Conservation (phyloP, 257 asterid species). For the Solanum peruvianum region DNA sequence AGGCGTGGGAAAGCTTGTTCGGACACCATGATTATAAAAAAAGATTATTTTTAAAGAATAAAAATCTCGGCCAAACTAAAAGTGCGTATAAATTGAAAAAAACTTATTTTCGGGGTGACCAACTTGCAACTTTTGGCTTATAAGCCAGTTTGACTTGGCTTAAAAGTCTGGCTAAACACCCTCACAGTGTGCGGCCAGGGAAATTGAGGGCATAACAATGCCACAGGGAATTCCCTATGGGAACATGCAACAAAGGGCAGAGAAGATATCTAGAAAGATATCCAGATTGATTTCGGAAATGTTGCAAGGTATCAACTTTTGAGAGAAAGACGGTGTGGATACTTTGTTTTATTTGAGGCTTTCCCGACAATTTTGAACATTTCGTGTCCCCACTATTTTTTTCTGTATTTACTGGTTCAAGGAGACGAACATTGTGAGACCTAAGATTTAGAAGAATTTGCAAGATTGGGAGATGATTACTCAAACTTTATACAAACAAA, state of each 20-base stretch:
- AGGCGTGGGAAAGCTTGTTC: not conserved
- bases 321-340: not conserved
- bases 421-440: not conserved
- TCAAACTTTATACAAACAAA: not conserved
- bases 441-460: not conserved
- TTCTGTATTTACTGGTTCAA: not conserved
- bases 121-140: not conserved
- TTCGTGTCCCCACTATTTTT: not conserved
- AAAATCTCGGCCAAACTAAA: not conserved
- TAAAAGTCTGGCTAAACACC: not conserved
- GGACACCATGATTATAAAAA: not conserved
- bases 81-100: not conserved
- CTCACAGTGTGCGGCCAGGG: not conserved
- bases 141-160: not conserved
- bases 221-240: not conserved
- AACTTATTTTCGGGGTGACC: not conserved
- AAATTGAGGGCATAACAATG: not conserved
- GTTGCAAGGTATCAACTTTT: not conserved
- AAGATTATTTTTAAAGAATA: not conserved
- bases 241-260: not conserved
- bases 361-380: not conserved
- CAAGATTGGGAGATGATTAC: not conserved
- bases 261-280: not conserved
- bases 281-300: not conserved
- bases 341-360: not conserved